Evolutionary conservation across 1,139 yeast species (phyloP).

Genomic region (Pneumocystis oryctolagi): DNA sequence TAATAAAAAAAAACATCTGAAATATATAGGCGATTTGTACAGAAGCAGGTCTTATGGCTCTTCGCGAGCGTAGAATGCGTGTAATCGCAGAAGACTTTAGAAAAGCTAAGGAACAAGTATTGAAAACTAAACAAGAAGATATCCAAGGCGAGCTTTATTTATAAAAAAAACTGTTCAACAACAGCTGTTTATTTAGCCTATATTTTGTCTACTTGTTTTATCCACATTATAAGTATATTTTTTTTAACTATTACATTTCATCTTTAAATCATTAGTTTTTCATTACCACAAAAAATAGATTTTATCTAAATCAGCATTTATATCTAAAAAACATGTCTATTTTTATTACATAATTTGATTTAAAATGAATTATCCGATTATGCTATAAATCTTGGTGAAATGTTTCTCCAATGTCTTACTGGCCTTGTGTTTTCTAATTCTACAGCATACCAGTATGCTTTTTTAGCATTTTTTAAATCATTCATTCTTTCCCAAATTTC

Average conservation of each 20-base stretch:
- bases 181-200: background rate
- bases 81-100: constrained; percentile 91
- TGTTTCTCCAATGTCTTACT: background rate
- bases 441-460: background rate
- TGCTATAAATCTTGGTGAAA: background rate
- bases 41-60: constrained; percentile 89
- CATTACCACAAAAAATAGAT: background rate
- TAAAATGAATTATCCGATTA: background rate
- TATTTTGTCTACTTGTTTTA: background rate
- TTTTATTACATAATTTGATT: background rate
- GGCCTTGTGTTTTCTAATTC: background rate
- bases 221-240: background rate
- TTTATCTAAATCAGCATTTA: background rate
- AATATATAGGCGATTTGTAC: constrained; percentile 88
- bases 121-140: constrained; percentile 96
- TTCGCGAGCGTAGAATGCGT: constrained; percentile 96
- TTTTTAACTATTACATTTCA: background rate
- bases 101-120: constrained; percentile 87
- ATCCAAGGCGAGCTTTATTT: constrained; percentile 88
- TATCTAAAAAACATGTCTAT: background rate
- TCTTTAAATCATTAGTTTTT: background rate
- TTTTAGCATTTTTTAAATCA: background rate
- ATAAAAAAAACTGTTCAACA: constrained; percentile 23
- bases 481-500: background rate
- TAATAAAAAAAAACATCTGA: background rate